phyloP scores from a whole-genome alignment of 2,329 filamentous ascomycete species.

The Clonostachys rosea region DNA sequence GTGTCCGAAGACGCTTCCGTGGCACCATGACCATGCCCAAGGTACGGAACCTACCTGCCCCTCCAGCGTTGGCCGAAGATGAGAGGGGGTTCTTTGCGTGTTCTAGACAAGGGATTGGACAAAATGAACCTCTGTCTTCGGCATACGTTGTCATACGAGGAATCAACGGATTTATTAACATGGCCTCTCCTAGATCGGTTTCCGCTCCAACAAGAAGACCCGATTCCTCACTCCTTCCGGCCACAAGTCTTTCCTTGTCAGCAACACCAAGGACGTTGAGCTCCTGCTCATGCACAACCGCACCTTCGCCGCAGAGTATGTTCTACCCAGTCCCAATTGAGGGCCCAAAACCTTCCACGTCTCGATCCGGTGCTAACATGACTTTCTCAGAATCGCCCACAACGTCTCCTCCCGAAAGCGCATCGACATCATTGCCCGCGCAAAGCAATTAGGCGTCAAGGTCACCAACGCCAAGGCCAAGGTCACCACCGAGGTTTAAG shows the following conservation, averaged over 20 bases:
- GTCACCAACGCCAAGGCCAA: slow-evolving; percentile 99
- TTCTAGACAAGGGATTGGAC: no score
- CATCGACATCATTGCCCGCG: slow-evolving; percentile 94
- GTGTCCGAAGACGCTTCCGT: slow-evolving; percentile 95
- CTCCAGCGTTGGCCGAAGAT: no score
- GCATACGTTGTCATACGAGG: background rate
- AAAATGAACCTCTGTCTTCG: no score
- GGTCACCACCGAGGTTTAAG: slow-evolving; percentile 90
- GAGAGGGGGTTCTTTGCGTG: no score
- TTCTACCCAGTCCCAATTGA: slow-evolving; percentile 13
- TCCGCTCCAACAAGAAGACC: slow-evolving; percentile 99
- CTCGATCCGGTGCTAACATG: slow-evolving; percentile 23
- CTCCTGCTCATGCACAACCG: slow-evolving; percentile 99
- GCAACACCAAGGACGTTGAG: slow-evolving; percentile 93
- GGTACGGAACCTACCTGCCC: slow-evolving; percentile 55
- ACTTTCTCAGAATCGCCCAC: slow-evolving; percentile 79
- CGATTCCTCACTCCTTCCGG: slow-evolving; percentile 97
- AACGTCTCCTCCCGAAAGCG: slow-evolving; percentile 98
- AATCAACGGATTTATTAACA: background rate
- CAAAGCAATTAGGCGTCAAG: slow-evolving; percentile 98
- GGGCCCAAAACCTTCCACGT: no score
- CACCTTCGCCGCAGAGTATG: slow-evolving; percentile 97
- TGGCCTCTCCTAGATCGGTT: slow-evolving; percentile 75
- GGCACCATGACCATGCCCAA: slow-evolving; percentile 95
- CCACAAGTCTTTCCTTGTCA: slow-evolving; percentile 99